These are phyloP conservation scores for Talaromyces sp. DNA, from an alignment of 2,329 filamentous ascomycete genomes.

Conservation along the genomic window DNA sequence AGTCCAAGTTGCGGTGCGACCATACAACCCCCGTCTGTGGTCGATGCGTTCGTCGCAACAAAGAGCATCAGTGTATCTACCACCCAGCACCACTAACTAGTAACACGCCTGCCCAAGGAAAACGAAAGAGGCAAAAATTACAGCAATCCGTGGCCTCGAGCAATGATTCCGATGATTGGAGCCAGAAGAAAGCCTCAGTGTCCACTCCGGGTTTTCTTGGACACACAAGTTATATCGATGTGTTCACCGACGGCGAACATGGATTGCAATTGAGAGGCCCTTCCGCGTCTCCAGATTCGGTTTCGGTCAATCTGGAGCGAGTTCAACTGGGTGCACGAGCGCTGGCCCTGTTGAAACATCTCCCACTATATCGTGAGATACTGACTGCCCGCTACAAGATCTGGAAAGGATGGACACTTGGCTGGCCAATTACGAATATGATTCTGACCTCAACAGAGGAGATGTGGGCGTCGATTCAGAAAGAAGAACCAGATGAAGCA, in stretches of 20 bases:
- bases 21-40: slow-evolving; percentile 24
- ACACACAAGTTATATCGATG: slow-evolving; percentile 10
- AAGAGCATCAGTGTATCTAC: slow-evolving; percentile 21
- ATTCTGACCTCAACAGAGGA: slow-evolving; percentile 22
- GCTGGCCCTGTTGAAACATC: slow-evolving; percentile 22
- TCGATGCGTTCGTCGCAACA: slow-evolving; percentile 18
- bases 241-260: slow-evolving; percentile 14
- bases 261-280: neutral
- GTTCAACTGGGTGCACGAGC: slow-evolving; percentile 28
- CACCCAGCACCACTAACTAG: slow-evolving; percentile 18
- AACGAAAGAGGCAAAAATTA: neutral
- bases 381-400: slow-evolving; percentile 16
- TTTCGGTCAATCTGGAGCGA: slow-evolving; percentile 14
- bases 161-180: neutral
- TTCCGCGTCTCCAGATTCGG: neutral
- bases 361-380: slow-evolving; percentile 23
- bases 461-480: slow-evolving; percentile 13
- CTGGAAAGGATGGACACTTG: slow-evolving; percentile 26
- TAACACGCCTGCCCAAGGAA: neutral
- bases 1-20: slow-evolving; percentile 29
- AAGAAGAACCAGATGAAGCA: slow-evolving; percentile 11
- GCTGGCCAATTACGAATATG: slow-evolving; percentile 19
- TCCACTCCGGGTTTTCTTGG: slow-evolving; percentile 9
- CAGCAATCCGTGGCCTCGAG: neutral
- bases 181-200: slow-evolving; percentile 4